These are phyloP conservation scores for Lumnitzera littorea DNA, from an alignment of 345 rosid species.

Conservation along the genomic window DNA sequence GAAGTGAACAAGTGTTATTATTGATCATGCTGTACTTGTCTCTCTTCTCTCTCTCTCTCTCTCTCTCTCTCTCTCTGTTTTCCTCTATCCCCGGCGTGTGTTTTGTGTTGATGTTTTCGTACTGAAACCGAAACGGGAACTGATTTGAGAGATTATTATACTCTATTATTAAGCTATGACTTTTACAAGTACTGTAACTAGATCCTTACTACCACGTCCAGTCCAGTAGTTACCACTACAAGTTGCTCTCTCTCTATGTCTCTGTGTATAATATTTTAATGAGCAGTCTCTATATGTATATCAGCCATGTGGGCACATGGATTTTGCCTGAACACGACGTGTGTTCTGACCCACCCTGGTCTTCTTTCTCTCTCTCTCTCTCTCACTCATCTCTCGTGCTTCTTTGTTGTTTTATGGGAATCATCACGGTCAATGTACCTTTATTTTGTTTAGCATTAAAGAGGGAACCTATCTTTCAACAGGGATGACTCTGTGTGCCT, in stretches of 20 bases:
- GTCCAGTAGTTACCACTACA: no score
- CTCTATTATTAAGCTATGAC: no score
- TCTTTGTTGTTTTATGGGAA: slow-evolving; percentile 15
- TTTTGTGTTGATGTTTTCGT: no score
- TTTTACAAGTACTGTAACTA: no score
- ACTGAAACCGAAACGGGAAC: no score
- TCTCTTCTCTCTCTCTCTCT: no score
- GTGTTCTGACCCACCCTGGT: slow-evolving; percentile 38
- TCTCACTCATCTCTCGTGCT: slow-evolving; percentile 10
- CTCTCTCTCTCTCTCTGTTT: no score
- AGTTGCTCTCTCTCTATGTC: not conserved
- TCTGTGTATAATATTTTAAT: not conserved
- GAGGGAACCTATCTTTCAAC: slow-evolving; percentile 1
- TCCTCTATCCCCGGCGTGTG: no score
- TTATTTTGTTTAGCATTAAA: not conserved
- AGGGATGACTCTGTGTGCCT: not conserved
- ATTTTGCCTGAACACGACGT: slow-evolving; percentile 42
- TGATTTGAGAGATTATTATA: no score
- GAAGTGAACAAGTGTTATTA: no score
- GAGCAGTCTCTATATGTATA: slow-evolving; percentile 2
- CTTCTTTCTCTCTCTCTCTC: slow-evolving; percentile 9
- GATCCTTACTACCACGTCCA: no score
- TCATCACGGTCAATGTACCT: slow-evolving; percentile 34
- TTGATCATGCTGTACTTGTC: no score
- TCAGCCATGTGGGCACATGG: slow-evolving; percentile 62